Base-by-base conservation (phyloP, 306 rosid species). In the Gastrolobium bilobum region DNA sequence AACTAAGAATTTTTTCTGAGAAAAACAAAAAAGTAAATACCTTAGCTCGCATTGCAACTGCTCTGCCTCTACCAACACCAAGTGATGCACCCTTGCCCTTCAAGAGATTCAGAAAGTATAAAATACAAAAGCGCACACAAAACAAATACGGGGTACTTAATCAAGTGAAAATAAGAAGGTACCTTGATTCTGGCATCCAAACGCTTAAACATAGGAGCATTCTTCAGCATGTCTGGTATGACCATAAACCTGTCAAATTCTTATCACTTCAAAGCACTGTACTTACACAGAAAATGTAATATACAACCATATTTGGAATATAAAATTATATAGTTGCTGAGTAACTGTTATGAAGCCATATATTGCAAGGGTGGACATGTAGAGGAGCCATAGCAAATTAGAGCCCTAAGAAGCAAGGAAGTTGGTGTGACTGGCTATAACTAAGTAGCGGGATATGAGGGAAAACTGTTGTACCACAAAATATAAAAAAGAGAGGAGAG, bases 21-120 rank as follows among this genome's bases (percentile, higher is more conserved):
- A 35, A 30, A 66, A 15, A n/a, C n/a, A n/a, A 31, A 33, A 14
- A 10, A 1, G 6, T 5, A 48, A 84, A 65, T 82, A 95, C 99
- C 87, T 92, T 95, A 10, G 97, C 95, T 54, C 99, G 92, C 99
- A 95, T 95, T 34, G 99, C 98, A 74, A 91, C 98, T 65, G 99
- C 98, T 88, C 99, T 88, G 86, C 99, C 99, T 71, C 99, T 85
- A 61, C 98, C 96, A 84, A 95, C 99, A 77, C 98, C 99, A 58
- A 95, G 96, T 44, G 99, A 90, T n/a, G 98, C 94, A 64, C 99
- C 99, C 88, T 95, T 95, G 72, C 99, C 99, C 99, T 95, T 48
- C 87, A 89, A 51, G 75, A 84, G 63, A 73, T 76, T 68, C 70
- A 79, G 20, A 77, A 72, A 68, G 64, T 64, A 79, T 57, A 58